Evolutionary conservation across 352 stramenopile species (phyloP).

Genomic region (Globisporangium cederbergense): DNA sequence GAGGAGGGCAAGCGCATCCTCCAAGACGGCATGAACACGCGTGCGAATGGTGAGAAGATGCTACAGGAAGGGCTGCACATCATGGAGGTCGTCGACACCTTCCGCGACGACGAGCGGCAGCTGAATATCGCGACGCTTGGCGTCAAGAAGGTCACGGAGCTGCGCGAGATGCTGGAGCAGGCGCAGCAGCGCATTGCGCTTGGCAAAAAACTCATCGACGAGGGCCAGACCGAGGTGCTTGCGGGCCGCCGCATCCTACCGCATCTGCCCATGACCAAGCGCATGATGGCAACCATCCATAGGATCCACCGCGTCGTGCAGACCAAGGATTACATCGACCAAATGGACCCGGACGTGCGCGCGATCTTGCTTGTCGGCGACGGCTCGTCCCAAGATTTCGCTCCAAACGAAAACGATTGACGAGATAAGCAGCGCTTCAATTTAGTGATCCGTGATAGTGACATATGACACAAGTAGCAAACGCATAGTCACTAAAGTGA

Average conservation of each 20-base stretch:
- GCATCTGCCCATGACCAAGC: slow-evolving; percentile 49
- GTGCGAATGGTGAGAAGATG: slow-evolving; percentile 38
- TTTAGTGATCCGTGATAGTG: background rate
- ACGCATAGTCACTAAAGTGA: slow-evolving; percentile 2
- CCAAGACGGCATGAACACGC: slow-evolving; percentile 56
- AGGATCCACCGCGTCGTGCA: slow-evolving; percentile 60
- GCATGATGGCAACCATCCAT: slow-evolving; percentile 51
- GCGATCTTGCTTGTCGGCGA: slow-evolving; percentile 28
- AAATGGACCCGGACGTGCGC: slow-evolving; percentile 50
- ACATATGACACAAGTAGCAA: background rate
- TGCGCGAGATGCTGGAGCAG: slow-evolving; percentile 45
- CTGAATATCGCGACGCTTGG: slow-evolving; percentile 52
- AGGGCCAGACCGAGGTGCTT: slow-evolving; percentile 43
- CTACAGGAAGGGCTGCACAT: slow-evolving; percentile 38
- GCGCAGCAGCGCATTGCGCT: slow-evolving; percentile 38
- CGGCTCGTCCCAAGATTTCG: background rate
- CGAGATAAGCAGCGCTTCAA: background rate
- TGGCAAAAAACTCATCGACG: slow-evolving; percentile 28
- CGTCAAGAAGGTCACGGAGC: slow-evolving; percentile 52
- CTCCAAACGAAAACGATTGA: background rate
- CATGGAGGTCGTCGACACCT: slow-evolving; percentile 44
- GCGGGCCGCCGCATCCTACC: slow-evolving; percentile 42
- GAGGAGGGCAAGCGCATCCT: slow-evolving; percentile 66
- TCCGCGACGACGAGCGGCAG: slow-evolving; percentile 40
- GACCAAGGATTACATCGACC: slow-evolving; percentile 71